Base-by-base conservation (phyloP, 2,329 filamentous ascomycete species). In the Cryphonectria carpinicola region DNA sequence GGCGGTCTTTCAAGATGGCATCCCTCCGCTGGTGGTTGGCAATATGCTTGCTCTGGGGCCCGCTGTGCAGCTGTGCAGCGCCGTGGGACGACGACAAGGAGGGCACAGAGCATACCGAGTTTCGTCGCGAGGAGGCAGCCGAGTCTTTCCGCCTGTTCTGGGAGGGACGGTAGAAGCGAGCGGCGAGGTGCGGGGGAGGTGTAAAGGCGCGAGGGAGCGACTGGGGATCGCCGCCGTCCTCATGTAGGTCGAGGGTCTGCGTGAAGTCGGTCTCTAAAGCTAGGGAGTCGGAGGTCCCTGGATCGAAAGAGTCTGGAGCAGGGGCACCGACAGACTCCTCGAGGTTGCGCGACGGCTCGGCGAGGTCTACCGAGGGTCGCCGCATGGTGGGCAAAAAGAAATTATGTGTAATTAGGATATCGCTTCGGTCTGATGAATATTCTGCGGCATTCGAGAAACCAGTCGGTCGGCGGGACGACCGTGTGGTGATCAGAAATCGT, bases 1-100 rank as follows among this genome's bases (percentile, higher is more conserved):
- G 94, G 72, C 93, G 90, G 74, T 92, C 91, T 79, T 95, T 93
- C 73, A 95, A 87, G 71, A 95, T 95, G 22, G 92, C 93, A 65
- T 92, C 90, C 67, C 93, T 90, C 60, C 93, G 92, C 70, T 94
- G 85, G 78, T 94, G 92, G 78, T 94, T 92, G 70, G 92, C 92
- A 69, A 94, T 84, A 80, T 93, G 87, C 78, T 92, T 93, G 84
- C 90, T 94, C 81, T 94, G 92, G 28, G 88, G 87, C n/a, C 81
- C 77, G n/a, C 78, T 82, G 72, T 82, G 84, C 79, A 84, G 84
- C 54, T 82, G 82, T 72, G 83, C 81, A 76, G 85, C 88, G 72
- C 86, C 87, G 74, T 87, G 88, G 3, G 91, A 93, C 67, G 88
- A 90, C 73, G 89, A 89, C 14, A 71, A 39, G 22, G 91, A 93